These are phyloP conservation scores for Posidonia oceanica DNA, from an alignment of 116 monocot species.

Conservation along the genomic window DNA sequence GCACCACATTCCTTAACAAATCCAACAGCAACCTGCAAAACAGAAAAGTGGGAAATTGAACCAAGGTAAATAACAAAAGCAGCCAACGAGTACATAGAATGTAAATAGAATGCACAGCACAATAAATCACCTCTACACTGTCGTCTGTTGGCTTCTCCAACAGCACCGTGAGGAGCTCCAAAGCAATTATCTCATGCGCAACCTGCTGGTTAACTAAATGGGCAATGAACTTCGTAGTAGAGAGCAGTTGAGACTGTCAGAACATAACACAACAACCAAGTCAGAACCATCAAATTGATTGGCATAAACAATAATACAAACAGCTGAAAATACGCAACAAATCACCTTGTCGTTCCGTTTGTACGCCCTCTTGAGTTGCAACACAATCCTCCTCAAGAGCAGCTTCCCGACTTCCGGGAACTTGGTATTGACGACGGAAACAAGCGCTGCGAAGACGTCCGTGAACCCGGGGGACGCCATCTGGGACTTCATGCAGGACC, in stretches of 20 bases:
- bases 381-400: conserved; percentile 66
- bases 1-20: conserved; percentile 87
- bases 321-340: background rate
- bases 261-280: background rate
- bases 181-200: conserved; percentile 81
- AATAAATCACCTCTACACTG: conserved; percentile 66
- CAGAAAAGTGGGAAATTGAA: background rate
- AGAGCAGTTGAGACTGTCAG: conserved; percentile 73
- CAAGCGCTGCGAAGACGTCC: conserved; percentile 80
- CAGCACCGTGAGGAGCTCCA: conserved; percentile 80
- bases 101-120: conserved; percentile 37
- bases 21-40: conserved; percentile 70
- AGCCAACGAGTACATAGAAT: background rate
- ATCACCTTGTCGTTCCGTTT: conserved; percentile 77
- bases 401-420: conserved; percentile 83
- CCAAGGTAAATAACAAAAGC: background rate
- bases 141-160: conserved; percentile 92
- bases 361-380: conserved; percentile 89
- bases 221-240: conserved; percentile 90
- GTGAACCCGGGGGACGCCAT: conserved; percentile 95
- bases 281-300: background rate
- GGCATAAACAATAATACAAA: background rate
- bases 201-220: conserved; percentile 96
- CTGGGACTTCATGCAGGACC: conserved; percentile 95
- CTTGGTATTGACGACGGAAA: conserved; percentile 95